Evolutionary conservation across 2,329 filamentous ascomycete species (phyloP), one percentile per base, ranked within the genome.

Genomic region (Ophiosphaerella korrae): DNA sequence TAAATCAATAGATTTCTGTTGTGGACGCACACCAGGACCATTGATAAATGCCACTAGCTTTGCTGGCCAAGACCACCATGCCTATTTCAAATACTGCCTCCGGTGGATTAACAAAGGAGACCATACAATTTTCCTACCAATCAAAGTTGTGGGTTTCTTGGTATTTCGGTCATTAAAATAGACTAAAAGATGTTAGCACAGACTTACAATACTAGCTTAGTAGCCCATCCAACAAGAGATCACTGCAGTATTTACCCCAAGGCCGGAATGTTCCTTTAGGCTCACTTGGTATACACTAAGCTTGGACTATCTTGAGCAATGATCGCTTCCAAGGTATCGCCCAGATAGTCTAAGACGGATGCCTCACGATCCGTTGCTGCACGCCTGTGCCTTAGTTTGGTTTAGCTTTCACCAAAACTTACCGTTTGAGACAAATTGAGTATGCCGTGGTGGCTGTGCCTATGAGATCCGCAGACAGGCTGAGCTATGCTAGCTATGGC

Each of bases 291-390:
- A 43, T 37, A 43, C 32, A 41, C 36, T 31, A 16, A 54, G 37
- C 46, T 53, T 50, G 43, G 21, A 45, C 48, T 13, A 33, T 21
- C 50, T 45, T 36, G 50, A 50, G 39, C 37, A 21, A 49, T 50
- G 55, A 62, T 59, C 57, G 48, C 46, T 50, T 49, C 58, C 58
- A 65, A 64, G 61, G 56, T 63, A 68, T 67, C 63, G 64, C 64
- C 65, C 55, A 68, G 64, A 56, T 47, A 26, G 41, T 52, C 57
- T 61, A 48, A 55, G 58, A 45, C 64, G 65, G 65, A 56, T 56
- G 40, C 42, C 39, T 18, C 26, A 35, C 34, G 46, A 55, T 62
- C 63, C 64, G 63, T 57, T 62, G 42, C 52, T 7, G 38, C 52
- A 37, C 39, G 14, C 48, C 35, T 31, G 11, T 38, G 37, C 42